Evolutionary conservation across 2,329 filamentous ascomycete species (phyloP), one percentile per base, ranked within the genome.

Genomic region (Pyrenochaeta sp.): DNA sequence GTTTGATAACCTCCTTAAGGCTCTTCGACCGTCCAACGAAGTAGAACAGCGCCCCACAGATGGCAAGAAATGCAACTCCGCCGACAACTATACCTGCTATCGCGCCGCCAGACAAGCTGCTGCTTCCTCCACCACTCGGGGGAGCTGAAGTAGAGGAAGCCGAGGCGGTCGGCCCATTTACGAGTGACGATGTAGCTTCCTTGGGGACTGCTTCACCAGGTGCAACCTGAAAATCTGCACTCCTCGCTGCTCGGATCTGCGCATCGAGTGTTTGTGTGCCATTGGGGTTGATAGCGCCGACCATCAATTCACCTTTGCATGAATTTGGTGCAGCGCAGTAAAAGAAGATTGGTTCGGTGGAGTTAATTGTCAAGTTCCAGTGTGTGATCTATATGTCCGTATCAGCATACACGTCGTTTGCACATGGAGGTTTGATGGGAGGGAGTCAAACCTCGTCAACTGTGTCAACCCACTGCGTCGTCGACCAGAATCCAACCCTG

Each of bases 241-340:
- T 36, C 35, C 54, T 49, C 1, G 70, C 71, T 14, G 64, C 54
- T 7, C 56, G 23, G 7, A 66, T 66, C 35, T 75, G 74, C 21
- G 39, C 36, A 3, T 57, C 59, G 4, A 76, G 56, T 1, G 72
- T 73, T 46, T 72, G 66, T 2, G 66, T 71, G 2, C 50, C 52
- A 49, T 77, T 78, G 6, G 87, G 83, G 66, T 93, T 94, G 61
- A 94, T 88, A 1, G 85, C 88, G 2, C 90, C 90, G 14, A 94
- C 83, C 90, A 94, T 94, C 18, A 85, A 82, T 37, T 88, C 82
- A 2, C 77, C 72, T 2, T 81, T 79, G 66, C 90, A 94, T 1
- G 88, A 90, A 0, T 79, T 82, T 0, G 85, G 82, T 0, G 88
- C 88, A 0, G 87, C 68, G 53, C 74, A 77, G 56, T 77, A 77